Evolutionary conservation across 2,329 filamentous ascomycete species (phyloP), one percentile per base, ranked within the genome.

Genomic region (Cercospora sp.): DNA sequence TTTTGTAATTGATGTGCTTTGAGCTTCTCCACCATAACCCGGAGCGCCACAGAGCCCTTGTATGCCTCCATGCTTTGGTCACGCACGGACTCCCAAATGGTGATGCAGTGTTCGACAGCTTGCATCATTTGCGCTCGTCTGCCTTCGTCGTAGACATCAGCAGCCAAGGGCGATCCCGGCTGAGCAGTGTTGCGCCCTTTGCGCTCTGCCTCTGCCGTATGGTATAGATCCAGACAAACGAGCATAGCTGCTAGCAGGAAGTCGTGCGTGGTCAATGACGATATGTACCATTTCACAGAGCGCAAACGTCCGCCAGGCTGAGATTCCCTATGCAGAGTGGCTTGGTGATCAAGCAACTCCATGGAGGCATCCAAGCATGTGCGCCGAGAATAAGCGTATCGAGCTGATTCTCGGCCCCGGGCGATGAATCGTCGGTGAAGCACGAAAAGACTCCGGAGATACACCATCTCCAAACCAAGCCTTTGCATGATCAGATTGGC

Each of bases 161-260:
- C 75, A 30, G 76, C 70, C 42, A 74, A 55, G 66, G 77, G 68
- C 67, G 71, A 70, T n/a, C 48, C 67, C 3, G 75, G 67, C 6
- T 67, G 64, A 36, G 66, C 70, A 10, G 65, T 60, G 30, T 77
- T 76, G 67, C 80, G 74, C 64, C 78, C 77, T 23, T 74, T 76
- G 7, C 79, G 76, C 67, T 84, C 82, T 1, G 77, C 69, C 63
- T 83, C 78, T 33, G 80, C 86, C 69, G 89, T 87, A 73, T 91
- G 90, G 75, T 95, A 91, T 1, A 97, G 85, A 75, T 97, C 94
- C 30, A 96, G 85, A 63, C 89, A 89, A 3, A 97, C 85, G 55
- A 97, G 87, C 86, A 95, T 96, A 4, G 91, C 92, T 2, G 92
- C 92, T 12, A 97, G 85, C 6, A 96, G 83, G 77, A 96, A 97